phyloP scores from a whole-genome alignment of 2,329 filamentous ascomycete species.

The Cephalotrichum gorgonifer region DNA sequence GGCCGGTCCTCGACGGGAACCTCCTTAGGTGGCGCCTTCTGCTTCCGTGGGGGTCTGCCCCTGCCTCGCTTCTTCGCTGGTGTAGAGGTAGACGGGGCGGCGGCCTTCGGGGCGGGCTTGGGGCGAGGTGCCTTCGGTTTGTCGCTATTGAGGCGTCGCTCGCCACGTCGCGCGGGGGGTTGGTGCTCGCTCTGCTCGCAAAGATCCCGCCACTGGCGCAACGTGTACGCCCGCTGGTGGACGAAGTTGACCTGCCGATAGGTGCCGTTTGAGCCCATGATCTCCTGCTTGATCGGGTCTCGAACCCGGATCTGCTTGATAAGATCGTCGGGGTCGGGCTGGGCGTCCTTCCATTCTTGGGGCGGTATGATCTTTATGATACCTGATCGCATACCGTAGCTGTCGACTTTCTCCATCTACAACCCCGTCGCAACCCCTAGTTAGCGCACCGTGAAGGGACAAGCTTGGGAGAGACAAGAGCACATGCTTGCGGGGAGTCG shows the following conservation, averaged over 20 bases:
- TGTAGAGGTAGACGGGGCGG: not conserved
- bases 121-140: constrained; percentile 33
- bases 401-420: constrained; percentile 75
- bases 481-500: not conserved
- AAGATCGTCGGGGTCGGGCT: constrained; percentile 70
- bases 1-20: constrained; percentile 35
- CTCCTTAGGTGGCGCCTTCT: constrained; percentile 24
- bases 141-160: constrained; percentile 56
- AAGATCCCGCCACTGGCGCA: constrained; percentile 89
- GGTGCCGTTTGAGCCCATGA: constrained; percentile 88
- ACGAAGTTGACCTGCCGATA: constrained; percentile 97
- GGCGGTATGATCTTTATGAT: constrained; percentile 95
- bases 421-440: not conserved
- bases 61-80: constrained; percentile 25
- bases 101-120: constrained; percentile 13
- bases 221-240: constrained; percentile 89
- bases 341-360: constrained; percentile 77
- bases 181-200: constrained; percentile 95
- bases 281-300: constrained; percentile 97
- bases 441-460: not conserved
- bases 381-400: constrained; percentile 93
- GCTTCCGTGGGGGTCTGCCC: constrained; percentile 27
- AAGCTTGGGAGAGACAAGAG: not conserved
- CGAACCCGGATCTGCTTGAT: constrained; percentile 89
- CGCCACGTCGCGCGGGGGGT: constrained; percentile 81